Percentiles rank a stretch among this genome's conserved stretches.
Evolutionary conservation across 176 grass and related monocot species (phyloP).

Genomic region (Aegilops bicornis): DNA sequence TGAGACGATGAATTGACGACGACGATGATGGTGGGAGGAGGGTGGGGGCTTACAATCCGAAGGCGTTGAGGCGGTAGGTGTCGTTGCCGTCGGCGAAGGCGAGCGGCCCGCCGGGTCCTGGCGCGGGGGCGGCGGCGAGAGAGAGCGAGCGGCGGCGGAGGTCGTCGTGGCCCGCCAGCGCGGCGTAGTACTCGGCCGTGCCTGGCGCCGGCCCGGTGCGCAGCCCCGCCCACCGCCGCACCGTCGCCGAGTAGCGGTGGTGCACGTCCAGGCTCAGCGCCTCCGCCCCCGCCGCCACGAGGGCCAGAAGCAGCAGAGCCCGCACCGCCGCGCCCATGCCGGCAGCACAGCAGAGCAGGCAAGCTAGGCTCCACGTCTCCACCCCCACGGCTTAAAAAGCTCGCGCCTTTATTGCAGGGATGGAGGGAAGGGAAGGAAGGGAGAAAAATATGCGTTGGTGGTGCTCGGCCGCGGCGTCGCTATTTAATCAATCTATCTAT

Average conservation of each 20-base stretch:
- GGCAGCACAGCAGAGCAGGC: background rate
- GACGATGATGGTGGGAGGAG: background rate
- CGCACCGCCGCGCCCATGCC: conserved; percentile 27
- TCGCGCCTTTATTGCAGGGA: background rate
- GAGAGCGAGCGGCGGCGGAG: conserved; percentile 58
- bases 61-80: conserved; percentile 33
- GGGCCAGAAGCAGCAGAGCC: conserved; percentile 7
- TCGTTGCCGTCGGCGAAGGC: conserved; percentile 73
- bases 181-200: conserved; percentile 65
- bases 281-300: conserved; percentile 2
- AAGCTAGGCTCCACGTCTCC: background rate
- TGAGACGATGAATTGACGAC: background rate
- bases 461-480: background rate
- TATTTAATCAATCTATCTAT: conserved; percentile 36
- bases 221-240: conserved; percentile 54
- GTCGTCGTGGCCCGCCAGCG: conserved; percentile 77
- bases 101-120: conserved; percentile 6
- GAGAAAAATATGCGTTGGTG: background rate
- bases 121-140: too few relatives aligned
- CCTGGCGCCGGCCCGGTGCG: conserved; percentile 49
- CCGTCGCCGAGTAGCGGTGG: conserved; percentile 75
- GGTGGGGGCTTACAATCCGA: conserved; percentile 69
- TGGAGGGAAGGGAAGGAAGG: too few relatives aligned
- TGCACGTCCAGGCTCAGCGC: conserved; percentile 75
- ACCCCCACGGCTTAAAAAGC: background rate